phyloP scores from a whole-genome alignment of 1,284 basidiomycete genomes.

The Austroboletus novae-zelandiae region DNA sequence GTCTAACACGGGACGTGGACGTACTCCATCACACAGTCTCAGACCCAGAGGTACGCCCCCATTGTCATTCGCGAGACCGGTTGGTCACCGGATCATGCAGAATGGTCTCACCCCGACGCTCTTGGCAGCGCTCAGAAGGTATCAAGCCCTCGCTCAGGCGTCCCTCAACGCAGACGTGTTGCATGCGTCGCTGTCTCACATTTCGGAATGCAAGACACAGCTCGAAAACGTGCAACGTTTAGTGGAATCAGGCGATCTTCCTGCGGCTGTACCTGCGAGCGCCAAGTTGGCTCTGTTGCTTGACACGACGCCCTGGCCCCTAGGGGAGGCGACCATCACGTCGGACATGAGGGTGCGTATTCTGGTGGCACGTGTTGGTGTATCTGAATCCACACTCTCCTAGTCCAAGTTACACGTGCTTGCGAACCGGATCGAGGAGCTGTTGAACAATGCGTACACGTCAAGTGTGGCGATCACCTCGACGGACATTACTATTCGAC shows the following conservation, averaged over 20 bases:
- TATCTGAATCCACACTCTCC: conserved; percentile 2
- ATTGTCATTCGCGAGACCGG: not conserved
- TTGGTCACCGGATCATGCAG: conserved; percentile 37
- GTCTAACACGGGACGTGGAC: conserved; percentile 54
- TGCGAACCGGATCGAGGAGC: conserved; percentile 63
- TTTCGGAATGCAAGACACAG: conserved; percentile 48
- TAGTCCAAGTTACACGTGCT: conserved; percentile 56
- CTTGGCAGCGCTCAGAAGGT: conserved; percentile 47
- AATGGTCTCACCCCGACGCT: conserved; percentile 63
- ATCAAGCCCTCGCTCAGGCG: conserved; percentile 60
- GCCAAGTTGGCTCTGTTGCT: conserved; percentile 44
- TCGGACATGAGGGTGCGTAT: conserved; percentile 55
- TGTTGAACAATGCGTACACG: conserved; percentile 65
- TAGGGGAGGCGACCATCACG: conserved; percentile 51
- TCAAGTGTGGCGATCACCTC: conserved; percentile 53
- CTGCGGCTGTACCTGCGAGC: conserved; percentile 52
- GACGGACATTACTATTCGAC: conserved; percentile 47
- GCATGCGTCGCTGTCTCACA: conserved; percentile 50
- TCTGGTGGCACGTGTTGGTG: not conserved
- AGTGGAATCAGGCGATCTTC: conserved; percentile 54
- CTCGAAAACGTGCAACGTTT: conserved; percentile 43
- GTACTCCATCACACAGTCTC: conserved; percentile 48
- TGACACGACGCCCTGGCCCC: conserved; percentile 46
- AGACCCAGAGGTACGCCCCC: conserved; percentile 50
- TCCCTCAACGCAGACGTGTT: conserved; percentile 50